A percentile compares a stretch with the other conserved stretches of the same genome.
These are phyloP conservation scores for Uronychia setigera DNA, from an alignment of 73 alveolate genomes.

Conservation along the genomic window DNA sequence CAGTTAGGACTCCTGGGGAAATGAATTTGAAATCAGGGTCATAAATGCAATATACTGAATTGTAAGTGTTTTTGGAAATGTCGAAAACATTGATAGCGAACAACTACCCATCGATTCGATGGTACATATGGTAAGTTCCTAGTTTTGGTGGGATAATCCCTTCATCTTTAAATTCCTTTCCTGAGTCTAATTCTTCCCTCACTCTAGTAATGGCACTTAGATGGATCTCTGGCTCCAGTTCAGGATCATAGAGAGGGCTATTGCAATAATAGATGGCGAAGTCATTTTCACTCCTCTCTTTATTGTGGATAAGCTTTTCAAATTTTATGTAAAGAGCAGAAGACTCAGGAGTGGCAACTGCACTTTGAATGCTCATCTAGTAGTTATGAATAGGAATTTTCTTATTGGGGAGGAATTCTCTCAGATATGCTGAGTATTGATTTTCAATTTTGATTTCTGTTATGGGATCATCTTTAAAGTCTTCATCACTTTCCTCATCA, in stretches of 20 bases:
- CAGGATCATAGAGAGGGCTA: conserved; percentile 44
- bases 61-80: conserved; percentile 63
- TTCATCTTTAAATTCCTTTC: conserved; percentile 39
- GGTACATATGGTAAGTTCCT: conserved; percentile 91
- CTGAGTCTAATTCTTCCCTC: background rate
- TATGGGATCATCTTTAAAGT: background rate
- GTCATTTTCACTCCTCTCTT: conserved; percentile 35
- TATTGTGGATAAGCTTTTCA: conserved; percentile 63
- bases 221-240: conserved; percentile 12
- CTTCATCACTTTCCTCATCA: too few species aligned
- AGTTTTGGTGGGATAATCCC: conserved; percentile 64
- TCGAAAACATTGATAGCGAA: conserved; percentile 89
- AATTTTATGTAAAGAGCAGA: conserved; percentile 65
- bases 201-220: background rate
- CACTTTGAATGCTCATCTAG: conserved; percentile 4
- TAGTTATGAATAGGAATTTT: conserved; percentile 15
- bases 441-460: background rate
- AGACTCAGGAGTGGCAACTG: conserved; percentile 45
- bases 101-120: conserved; percentile 83
- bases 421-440: background rate
- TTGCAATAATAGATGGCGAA: conserved; percentile 60
- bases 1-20: conserved; percentile 85
- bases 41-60: conserved; percentile 84
- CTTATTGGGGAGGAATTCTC: background rate
- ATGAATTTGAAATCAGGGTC: conserved; percentile 86